A percentile compares a stretch with the other conserved stretches of the same genome.
phyloP scores from a whole-genome alignment of 2,329 filamentous ascomycete species.

The Neurospora sp. region DNA sequence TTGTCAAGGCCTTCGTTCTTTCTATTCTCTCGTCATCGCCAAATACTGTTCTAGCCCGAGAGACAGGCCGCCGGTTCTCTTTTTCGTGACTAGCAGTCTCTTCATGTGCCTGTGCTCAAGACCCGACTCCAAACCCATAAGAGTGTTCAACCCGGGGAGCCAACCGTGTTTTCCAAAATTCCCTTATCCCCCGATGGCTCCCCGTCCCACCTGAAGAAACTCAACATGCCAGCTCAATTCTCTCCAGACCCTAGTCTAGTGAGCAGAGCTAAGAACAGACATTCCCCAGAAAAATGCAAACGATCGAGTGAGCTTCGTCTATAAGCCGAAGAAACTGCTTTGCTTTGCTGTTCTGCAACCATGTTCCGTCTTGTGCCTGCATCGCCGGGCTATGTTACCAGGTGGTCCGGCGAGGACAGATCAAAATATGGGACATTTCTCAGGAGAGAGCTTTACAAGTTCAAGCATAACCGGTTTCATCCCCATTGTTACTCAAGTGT shows the following conservation, averaged over 20 bases:
- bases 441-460: not conserved
- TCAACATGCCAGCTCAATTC: not conserved
- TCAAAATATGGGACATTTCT: not conserved
- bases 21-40: not conserved
- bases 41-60: not conserved
- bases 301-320: not conserved
- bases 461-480: not conserved
- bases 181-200: not conserved
- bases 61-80: not conserved
- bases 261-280: not conserved
- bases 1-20: not conserved
- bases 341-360: not conserved
- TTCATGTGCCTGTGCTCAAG: not conserved
- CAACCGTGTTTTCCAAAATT: not conserved
- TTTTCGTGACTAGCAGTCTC: not conserved
- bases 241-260: not conserved
- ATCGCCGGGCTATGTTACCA: not conserved
- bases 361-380: not conserved
- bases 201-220: not conserved
- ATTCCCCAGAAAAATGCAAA: not conserved
- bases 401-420: not conserved
- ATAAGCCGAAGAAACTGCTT: not conserved
- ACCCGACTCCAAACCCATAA: not conserved
- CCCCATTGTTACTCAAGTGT: not conserved
- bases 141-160: not conserved